Conservation (phyloP, 1,139 yeast species). For the Diutina rugosa region DNA sequence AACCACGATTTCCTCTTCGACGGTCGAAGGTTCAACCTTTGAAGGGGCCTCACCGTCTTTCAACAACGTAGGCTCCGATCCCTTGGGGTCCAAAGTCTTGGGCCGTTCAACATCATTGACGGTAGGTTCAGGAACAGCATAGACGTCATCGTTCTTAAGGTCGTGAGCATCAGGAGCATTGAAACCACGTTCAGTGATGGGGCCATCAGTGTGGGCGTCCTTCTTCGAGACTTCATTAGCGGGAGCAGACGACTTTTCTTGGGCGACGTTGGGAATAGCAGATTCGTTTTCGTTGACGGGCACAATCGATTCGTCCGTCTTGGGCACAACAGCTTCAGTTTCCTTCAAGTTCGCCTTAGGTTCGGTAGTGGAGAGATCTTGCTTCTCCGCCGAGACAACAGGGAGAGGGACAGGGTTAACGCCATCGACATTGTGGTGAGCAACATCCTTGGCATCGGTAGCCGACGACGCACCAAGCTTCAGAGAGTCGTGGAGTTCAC, state of each 20-base stretch:
- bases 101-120: background rate
- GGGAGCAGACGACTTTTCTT: background rate
- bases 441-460: background rate
- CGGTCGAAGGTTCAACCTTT: background rate
- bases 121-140: background rate
- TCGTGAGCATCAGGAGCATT: background rate
- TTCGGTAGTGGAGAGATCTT: background rate
- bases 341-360: background rate
- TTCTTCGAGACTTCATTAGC: background rate
- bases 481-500: background rate
- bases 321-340: background rate
- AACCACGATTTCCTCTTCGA: constrained; percentile 1
- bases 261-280: background rate
- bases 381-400: background rate
- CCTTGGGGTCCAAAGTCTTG: constrained; percentile 1
- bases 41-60: background rate
- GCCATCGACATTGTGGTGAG: background rate
- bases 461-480: background rate
- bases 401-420: background rate
- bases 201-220: background rate
- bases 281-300: background rate
- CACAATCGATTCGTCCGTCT: background rate
- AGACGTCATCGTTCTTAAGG: background rate
- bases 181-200: background rate
- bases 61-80: background rate